Evolutionary conservation across 1,284 basidiomycete genomes (phyloP).

Genomic region (Ceratobasidium sp.): DNA sequence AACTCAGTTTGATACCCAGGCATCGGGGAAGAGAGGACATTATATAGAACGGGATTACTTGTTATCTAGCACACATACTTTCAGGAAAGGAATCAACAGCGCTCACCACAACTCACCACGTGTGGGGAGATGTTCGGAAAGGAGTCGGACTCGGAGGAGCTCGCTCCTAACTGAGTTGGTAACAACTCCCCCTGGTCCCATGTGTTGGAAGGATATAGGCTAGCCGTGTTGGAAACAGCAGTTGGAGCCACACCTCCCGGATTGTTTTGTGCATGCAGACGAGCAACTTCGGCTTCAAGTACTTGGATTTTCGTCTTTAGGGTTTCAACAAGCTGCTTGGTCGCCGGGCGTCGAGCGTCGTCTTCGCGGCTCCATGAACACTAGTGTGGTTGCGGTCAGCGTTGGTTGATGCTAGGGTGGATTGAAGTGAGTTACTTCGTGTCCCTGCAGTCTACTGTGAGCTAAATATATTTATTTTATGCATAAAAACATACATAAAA

Average conservation of each 20-base stretch:
- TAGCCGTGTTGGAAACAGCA: not conserved
- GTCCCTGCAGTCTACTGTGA: constrained; percentile 25
- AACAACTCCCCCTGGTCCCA: not conserved
- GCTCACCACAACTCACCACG: not conserved
- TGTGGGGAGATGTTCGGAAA: not conserved
- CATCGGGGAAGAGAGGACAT: not conserved
- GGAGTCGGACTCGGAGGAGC: not conserved
- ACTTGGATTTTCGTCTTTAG: constrained; percentile 36
- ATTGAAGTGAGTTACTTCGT: constrained; percentile 11
- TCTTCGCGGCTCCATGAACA: constrained; percentile 34
- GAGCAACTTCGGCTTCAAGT: constrained; percentile 27
- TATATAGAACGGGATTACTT: not conserved
- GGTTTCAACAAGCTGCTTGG: constrained; percentile 43
- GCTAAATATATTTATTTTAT: not conserved
- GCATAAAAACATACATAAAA: constrained; percentile 25
- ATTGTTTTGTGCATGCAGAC: not conserved
- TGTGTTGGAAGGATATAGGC: not conserved
- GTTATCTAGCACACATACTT: constrained; percentile 9
- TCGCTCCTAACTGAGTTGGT: not conserved
- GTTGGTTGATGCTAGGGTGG: not conserved
- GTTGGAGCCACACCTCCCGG: not conserved
- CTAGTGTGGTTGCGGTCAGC: constrained; percentile 14
- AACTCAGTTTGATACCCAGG: not conserved
- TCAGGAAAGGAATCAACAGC: not conserved
- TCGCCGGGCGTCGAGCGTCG: constrained; percentile 26